phyloP scores from a whole-genome alignment of 2,329 filamentous ascomycete genomes.

The Xylariaceae sp. region DNA sequence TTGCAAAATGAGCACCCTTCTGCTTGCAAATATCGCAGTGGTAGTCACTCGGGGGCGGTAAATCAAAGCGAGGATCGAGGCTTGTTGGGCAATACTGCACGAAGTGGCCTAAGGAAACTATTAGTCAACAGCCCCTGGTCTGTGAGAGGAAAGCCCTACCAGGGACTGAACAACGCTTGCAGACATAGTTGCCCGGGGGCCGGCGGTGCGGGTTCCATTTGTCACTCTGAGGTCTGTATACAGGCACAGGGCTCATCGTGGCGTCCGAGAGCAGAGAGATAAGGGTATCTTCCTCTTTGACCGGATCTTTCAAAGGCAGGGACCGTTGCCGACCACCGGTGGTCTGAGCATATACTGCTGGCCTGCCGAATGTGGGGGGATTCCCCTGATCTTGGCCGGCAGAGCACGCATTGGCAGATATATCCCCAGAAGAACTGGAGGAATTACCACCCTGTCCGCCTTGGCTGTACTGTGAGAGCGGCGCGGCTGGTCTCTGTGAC shows the following conservation, averaged over 20 bases:
- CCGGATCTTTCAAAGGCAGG: too few relatives aligned
- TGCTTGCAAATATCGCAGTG: slow-evolving; percentile 31
- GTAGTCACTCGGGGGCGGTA: slow-evolving; percentile 28
- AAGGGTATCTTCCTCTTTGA: too few relatives aligned
- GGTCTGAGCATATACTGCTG: background rate
- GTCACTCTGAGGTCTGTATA: background rate
- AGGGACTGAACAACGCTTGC: slow-evolving; percentile 29
- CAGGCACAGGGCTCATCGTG: too few relatives aligned
- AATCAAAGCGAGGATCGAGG: slow-evolving; percentile 35
- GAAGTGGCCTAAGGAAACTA: slow-evolving; percentile 32
- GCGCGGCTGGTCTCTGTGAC: background rate
- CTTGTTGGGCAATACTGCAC: slow-evolving; percentile 38
- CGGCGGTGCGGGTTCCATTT: background rate
- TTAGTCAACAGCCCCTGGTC: slow-evolving; percentile 7
- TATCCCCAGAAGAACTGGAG: slow-evolving; percentile 5
- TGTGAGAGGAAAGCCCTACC: slow-evolving; percentile 21
- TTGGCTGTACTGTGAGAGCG: background rate
- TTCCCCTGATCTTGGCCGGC: too few relatives aligned
- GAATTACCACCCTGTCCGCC: background rate
- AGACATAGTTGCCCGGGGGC: slow-evolving; percentile 23
- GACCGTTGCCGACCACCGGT: background rate
- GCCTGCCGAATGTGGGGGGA: background rate
- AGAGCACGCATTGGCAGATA: too few relatives aligned
- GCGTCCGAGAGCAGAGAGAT: too few relatives aligned
- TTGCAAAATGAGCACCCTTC: slow-evolving; percentile 32